A percentile compares a stretch with the other conserved stretches of the same genome.
Evolutionary conservation across 257 asterid genomes (phyloP).

Genomic region (Oldenlandia corymbosa): DNA sequence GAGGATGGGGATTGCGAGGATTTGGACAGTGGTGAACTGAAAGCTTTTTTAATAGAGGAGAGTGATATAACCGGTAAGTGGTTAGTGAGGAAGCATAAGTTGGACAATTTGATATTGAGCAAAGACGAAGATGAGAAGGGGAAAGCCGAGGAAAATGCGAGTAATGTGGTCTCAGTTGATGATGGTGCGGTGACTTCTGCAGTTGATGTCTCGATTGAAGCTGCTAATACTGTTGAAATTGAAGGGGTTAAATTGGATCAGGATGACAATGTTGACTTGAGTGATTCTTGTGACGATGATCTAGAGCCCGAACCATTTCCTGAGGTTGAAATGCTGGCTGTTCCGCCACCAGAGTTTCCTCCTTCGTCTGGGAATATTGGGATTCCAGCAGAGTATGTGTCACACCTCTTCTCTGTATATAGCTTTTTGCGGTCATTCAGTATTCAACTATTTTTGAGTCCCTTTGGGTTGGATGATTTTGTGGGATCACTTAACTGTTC

Average conservation of each 20-base stretch:
- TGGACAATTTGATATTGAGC: conserved; percentile 34
- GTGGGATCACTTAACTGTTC: conserved; percentile 85
- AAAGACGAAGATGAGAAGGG: conserved; percentile 29
- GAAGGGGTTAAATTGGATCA: conserved; percentile 17
- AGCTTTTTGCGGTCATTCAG: conserved; percentile 74
- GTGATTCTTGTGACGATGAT: conserved; percentile 49
- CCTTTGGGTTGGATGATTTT: conserved; percentile 78
- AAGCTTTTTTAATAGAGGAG: conserved; percentile 46
- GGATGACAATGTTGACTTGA: conserved; percentile 29
- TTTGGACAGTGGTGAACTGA: conserved; percentile 48
- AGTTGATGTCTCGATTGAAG: conserved; percentile 6
- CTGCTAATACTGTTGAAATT: conserved; percentile 11
- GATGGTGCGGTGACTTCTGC: conserved; percentile 2
- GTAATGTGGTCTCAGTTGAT: conserved; percentile 13
- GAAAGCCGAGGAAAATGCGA: conserved; percentile 10
- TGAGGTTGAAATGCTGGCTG: conserved; percentile 41
- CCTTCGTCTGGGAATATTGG: conserved; percentile 75
- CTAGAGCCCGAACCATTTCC: conserved; percentile 24
- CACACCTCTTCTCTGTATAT: conserved; percentile 68
- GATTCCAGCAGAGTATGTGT: conserved; percentile 57
- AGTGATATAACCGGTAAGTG: conserved; percentile 47
- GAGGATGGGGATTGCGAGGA: conserved; percentile 84
- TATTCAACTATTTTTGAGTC: conserved; percentile 56
- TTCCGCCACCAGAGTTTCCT: conserved; percentile 73
- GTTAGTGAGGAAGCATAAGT: conserved; percentile 42